phyloP scores from a whole-genome alignment of 169 alveolate genomes.

The Plasmodium gonderi region DNA sequence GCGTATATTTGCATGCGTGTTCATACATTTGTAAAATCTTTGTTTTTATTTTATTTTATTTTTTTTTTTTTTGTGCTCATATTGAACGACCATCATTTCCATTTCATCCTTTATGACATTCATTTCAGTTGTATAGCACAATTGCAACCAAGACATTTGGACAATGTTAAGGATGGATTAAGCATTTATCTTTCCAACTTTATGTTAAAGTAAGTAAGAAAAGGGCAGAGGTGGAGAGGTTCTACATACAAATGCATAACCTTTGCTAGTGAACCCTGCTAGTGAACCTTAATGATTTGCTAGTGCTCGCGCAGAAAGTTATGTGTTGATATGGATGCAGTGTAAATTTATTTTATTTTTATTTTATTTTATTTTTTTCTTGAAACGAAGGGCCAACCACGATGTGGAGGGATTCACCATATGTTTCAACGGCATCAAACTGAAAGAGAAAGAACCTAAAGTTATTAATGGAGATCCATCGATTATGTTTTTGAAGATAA shows the following conservation, averaged over 20 bases:
- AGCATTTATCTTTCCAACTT: slow-evolving; percentile 34
- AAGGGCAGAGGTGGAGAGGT: too few relatives aligned
- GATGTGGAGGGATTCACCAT: slow-evolving; percentile 60
- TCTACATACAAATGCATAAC: too few relatives aligned
- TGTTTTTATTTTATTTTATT: not conserved
- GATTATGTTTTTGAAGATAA: slow-evolving; percentile 37
- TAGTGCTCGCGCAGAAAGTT: not conserved
- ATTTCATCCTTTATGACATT: not conserved
- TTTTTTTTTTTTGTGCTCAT: not conserved
- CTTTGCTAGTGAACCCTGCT: too few relatives aligned
- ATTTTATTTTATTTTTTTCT: not conserved
- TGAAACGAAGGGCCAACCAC: slow-evolving; percentile 16
- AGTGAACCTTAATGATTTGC: too few relatives aligned
- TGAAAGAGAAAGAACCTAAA: slow-evolving; percentile 44
- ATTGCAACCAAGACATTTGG: slow-evolving; percentile 12
- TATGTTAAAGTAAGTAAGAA: slow-evolving; percentile 52
- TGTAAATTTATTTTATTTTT: not conserved
- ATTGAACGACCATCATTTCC: not conserved
- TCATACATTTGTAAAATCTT: not conserved
- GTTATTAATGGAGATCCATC: slow-evolving; percentile 21
- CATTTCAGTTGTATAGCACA: slow-evolving; percentile 35
- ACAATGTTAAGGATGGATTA: slow-evolving; percentile 26
- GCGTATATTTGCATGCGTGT: too few relatives aligned
- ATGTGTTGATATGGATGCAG: not conserved
- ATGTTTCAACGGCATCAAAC: slow-evolving; percentile 35